These are phyloP conservation scores for Suillus sp. DNA, from an alignment of 768 basidiomycete genomes.

Conservation along the genomic window DNA sequence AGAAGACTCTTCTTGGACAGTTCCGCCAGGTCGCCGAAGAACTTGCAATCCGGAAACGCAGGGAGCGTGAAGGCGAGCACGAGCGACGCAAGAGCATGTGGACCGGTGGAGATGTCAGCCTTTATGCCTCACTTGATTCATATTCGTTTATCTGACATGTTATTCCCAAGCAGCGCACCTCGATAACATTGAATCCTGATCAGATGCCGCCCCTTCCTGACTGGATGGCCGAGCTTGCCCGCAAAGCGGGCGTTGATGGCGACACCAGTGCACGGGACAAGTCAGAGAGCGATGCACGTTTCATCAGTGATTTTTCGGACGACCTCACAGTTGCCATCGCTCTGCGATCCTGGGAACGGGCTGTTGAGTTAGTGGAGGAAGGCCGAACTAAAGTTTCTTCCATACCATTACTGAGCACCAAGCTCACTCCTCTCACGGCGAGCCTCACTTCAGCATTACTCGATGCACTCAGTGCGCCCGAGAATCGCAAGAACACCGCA, in stretches of 20 bases:
- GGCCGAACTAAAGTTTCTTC: constrained; percentile 68
- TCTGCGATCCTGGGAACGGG: constrained; percentile 84
- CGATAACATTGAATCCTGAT: constrained; percentile 36
- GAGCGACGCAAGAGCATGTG: constrained; percentile 82
- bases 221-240: constrained; percentile 73
- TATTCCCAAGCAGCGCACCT: constrained; percentile 31
- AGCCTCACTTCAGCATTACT: constrained; percentile 72
- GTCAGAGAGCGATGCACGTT: constrained; percentile 79
- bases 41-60: constrained; percentile 81
- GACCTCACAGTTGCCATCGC: constrained; percentile 91
- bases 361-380: constrained; percentile 81
- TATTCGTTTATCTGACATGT: constrained; percentile 3
- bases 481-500: constrained; percentile 75
- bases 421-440: constrained; percentile 65
- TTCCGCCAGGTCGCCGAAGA: constrained; percentile 95
- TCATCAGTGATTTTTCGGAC: constrained; percentile 90
- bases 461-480: constrained; percentile 70
- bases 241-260: constrained; percentile 45
- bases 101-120: constrained; percentile 47
- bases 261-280: constrained; percentile 66
- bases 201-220: constrained; percentile 66
- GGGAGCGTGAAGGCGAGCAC: constrained; percentile 92
- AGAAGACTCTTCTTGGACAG: constrained; percentile 80
- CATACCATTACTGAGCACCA: constrained; percentile 54
- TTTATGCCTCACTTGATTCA: background rate